These are phyloP conservation scores for Penicillium hordei DNA, from an alignment of 2,329 filamentous ascomycete species.

Conservation along the genomic window DNA sequence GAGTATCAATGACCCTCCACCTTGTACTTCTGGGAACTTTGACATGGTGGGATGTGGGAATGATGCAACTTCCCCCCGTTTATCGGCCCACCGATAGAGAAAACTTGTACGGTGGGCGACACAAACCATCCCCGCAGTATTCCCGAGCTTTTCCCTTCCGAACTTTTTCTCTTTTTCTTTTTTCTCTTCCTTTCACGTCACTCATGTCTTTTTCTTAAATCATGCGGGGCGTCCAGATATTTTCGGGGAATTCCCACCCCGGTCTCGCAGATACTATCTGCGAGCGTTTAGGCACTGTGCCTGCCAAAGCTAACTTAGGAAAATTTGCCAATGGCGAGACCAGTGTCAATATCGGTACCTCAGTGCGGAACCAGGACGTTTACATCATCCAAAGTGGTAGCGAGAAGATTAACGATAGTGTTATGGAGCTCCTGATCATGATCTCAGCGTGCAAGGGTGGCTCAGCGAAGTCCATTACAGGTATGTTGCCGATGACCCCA, in stretches of 20 bases:
- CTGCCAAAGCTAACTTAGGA: conserved; percentile 60
- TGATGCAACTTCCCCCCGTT: conserved; percentile 9
- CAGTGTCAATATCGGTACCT: conserved; percentile 64
- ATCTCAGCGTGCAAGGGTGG: conserved; percentile 98
- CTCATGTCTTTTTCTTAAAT: conserved; percentile 19
- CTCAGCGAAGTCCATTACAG: conserved; percentile 93
- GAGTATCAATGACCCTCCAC: conserved; percentile 87
- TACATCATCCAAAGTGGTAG: conserved; percentile 98
- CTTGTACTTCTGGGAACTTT: conserved; percentile 76
- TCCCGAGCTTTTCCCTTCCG: conserved; percentile 13
- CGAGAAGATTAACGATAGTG: conserved; percentile 93
- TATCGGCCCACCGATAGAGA: conserved; percentile 13
- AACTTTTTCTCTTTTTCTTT: conserved; percentile 22
- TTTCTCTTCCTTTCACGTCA: conserved; percentile 13
- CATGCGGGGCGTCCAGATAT: conserved; percentile 68
- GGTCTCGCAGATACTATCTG: conserved; percentile 64
- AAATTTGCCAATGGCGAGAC: conserved; percentile 72
- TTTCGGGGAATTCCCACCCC: conserved; percentile 66
- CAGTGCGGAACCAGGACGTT: conserved; percentile 95
- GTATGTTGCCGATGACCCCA: conserved; percentile 53
- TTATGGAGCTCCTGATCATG: conserved; percentile 99
- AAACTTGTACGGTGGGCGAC: conserved; percentile 19
- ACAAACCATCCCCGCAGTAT: conserved; percentile 16
- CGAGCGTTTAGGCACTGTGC: conserved; percentile 62
- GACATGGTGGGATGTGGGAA: conserved; percentile 43